Base-by-base conservation (phyloP, 2,329 filamentous ascomycete genomes). In the Microthyrium microscopicum region DNA sequence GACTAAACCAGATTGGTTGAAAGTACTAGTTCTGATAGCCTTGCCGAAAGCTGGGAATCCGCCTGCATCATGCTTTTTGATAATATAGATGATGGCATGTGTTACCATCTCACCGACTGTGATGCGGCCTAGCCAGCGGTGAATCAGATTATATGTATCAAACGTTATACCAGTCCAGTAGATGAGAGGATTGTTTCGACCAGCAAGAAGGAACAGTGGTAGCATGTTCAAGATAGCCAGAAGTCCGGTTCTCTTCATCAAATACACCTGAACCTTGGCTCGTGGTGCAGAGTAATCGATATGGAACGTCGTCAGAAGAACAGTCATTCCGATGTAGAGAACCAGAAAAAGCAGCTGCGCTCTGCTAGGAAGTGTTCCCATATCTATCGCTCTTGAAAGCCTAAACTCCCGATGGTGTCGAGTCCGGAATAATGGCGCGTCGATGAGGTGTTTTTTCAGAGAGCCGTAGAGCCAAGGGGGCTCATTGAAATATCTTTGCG, bases 121-220 rank as follows among this genome's bases (percentile, higher is more conserved):
- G 39, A 84, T 80, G 25, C 79, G 72, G 44, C 79, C 79, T 41
- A 83, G 68, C 79, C 79, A 85, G 40, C 80, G 70, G 54, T 87
- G 79, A 37, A 85, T 62, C 40, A 87, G 56, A 57, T 85, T 87
- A 63, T 80, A 84, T 1, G 77, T 82, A 52, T 87, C 79, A 52
- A 84, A 87, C 4, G 76, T 80, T 41, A 85, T 73, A 40, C 73
- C 72, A 34, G 81, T 63, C 42, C 78, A 60, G 39, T 62, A 62
- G 48, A 85, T 82, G 42, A 87, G 61, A 16, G 77, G 77, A 55
- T 85, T 85, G 58, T 84, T 85, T 44, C 79, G 67, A 26, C 75
- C 73, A 29, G 77, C 76, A 51, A 84, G 62, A 31, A 84, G 53
- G 54, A 84, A 78, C 4, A 85, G 60, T 2, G 80, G 79, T 39